Conservation (phyloP, 2,329 filamentous ascomycete genomes). For the Daldinia sp. region DNA sequence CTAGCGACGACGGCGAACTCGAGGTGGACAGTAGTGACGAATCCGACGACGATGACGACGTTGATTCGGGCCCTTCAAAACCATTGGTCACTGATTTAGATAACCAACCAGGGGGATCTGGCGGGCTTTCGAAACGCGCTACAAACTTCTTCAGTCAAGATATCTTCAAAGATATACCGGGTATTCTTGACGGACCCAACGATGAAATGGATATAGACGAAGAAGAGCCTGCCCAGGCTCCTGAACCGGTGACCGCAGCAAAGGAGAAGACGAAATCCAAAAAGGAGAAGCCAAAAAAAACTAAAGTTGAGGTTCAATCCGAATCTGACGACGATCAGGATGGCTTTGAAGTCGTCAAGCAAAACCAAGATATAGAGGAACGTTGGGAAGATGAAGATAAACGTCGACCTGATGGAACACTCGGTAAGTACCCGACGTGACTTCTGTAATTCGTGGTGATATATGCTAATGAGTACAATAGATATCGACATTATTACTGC, state of each 20-base stretch:
- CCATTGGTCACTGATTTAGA: slow-evolving; percentile 70
- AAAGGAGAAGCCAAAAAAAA: slow-evolving; percentile 35
- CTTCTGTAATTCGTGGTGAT: neutral
- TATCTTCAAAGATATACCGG: slow-evolving; percentile 85
- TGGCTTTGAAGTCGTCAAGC: slow-evolving; percentile 70
- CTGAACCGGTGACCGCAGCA: slow-evolving; percentile 41
- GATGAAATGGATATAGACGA: slow-evolving; percentile 41
- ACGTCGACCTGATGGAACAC: slow-evolving; percentile 68
- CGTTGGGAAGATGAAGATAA: slow-evolving; percentile 72
- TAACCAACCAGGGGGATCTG: slow-evolving; percentile 56
- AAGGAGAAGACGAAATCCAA: slow-evolving; percentile 38
- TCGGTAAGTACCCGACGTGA: slow-evolving; percentile 55
- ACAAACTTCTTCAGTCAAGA: slow-evolving; percentile 93
- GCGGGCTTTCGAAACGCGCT: slow-evolving; percentile 82
- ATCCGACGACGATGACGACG: slow-evolving; percentile 67
- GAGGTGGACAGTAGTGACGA: slow-evolving; percentile 68
- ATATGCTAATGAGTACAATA: slow-evolving; percentile 46
- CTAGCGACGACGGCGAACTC: slow-evolving; percentile 66
- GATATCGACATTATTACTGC: slow-evolving; percentile 99
- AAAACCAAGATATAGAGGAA: slow-evolving; percentile 52
- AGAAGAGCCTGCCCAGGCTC: slow-evolving; percentile 37
- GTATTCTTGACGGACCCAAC: slow-evolving; percentile 64
- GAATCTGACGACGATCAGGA: slow-evolving; percentile 51
- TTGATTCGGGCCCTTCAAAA: slow-evolving; percentile 57
- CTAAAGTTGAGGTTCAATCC: slow-evolving; percentile 33